phyloP scores from a whole-genome alignment of 352 stramenopile species.

The Globisporangium cystogenes region DNA sequence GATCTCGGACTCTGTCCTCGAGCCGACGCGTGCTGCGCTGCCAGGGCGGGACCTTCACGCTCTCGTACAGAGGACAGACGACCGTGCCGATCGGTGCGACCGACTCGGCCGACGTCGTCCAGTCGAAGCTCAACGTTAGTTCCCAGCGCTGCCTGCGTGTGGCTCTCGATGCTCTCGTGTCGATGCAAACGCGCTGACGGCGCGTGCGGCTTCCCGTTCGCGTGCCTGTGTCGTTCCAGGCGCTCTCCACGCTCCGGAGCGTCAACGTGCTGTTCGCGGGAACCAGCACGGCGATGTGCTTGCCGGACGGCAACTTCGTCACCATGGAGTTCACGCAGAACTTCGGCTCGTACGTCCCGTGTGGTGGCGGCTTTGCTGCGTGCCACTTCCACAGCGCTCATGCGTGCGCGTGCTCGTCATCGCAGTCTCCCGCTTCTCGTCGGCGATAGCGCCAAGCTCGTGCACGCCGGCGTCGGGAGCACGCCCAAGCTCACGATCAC shows the following conservation, averaged over 20 bases:
- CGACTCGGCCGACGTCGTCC: slow-evolving; percentile 56
- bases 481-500: slow-evolving; percentile 37
- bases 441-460: slow-evolving; percentile 47
- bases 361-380: too few species aligned
- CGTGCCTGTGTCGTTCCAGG: slow-evolving; percentile 16
- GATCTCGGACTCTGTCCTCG: too few species aligned
- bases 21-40: background rate
- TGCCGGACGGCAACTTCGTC: slow-evolving; percentile 57
- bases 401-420: background rate
- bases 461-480: slow-evolving; percentile 49
- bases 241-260: slow-evolving; percentile 44
- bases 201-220: background rate
- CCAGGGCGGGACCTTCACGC: slow-evolving; percentile 62
- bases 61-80: slow-evolving; percentile 57
- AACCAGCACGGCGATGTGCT: slow-evolving; percentile 52
- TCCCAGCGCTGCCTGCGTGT: background rate
- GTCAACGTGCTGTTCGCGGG: slow-evolving; percentile 57
- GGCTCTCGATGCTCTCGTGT: background rate
- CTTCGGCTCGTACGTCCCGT: slow-evolving; percentile 47
- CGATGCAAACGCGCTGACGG: background rate
- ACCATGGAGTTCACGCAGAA: slow-evolving; percentile 79
- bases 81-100: slow-evolving; percentile 57
- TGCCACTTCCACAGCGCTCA: background rate
- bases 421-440: slow-evolving; percentile 66
- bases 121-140: slow-evolving; percentile 62